Evolutionary conservation across 2,329 filamentous ascomycete species (phyloP).

Genomic region (Ophiostoma pallidulum): DNA sequence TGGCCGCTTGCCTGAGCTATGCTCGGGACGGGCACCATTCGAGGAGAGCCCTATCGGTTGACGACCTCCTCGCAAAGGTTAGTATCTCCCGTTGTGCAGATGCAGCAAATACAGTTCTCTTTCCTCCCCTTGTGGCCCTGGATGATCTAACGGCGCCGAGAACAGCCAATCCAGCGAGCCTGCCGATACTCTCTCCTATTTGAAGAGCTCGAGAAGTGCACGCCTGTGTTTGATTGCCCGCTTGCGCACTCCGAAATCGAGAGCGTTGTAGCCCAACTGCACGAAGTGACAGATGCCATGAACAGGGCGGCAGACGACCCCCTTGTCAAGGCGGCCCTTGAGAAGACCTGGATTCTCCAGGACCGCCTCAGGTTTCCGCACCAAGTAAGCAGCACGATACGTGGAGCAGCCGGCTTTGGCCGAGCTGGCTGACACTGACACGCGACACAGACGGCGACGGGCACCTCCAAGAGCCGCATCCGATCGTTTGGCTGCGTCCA

Average conservation of each 20-base stretch:
- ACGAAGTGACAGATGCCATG: slow-evolving; percentile 67
- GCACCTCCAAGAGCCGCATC: slow-evolving; percentile 54
- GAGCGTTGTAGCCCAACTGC: slow-evolving; percentile 59
- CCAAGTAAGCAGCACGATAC: slow-evolving; percentile 47
- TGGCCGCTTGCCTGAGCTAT: slow-evolving; percentile 66
- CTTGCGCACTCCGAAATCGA: slow-evolving; percentile 73
- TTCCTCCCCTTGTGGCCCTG: not conserved
- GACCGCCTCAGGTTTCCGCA: slow-evolving; percentile 68
- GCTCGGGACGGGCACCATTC: slow-evolving; percentile 53
- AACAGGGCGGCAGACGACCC: slow-evolving; percentile 77
- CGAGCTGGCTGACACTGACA: too few relatives aligned
- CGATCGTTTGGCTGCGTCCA: slow-evolving; percentile 70
- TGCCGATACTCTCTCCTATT: slow-evolving; percentile 88
- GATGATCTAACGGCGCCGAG: not conserved
- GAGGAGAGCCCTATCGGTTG: slow-evolving; percentile 70
- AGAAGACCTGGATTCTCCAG: slow-evolving; percentile 78
- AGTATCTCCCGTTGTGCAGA: not conserved
- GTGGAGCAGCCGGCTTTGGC: too few relatives aligned
- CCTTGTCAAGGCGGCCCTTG: slow-evolving; percentile 57
- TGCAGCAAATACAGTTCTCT: not conserved
- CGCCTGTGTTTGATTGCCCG: slow-evolving; percentile 76
- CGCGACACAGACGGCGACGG: slow-evolving; percentile 41
- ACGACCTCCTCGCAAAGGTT: slow-evolving; percentile 86
- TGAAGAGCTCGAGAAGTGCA: slow-evolving; percentile 70
- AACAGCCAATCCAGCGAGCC: slow-evolving; percentile 78